Percentiles rank a stretch among this genome's conserved stretches.
phyloP scores from a whole-genome alignment of 2,329 filamentous ascomycete species.

The Paecilomyces sp. region DNA sequence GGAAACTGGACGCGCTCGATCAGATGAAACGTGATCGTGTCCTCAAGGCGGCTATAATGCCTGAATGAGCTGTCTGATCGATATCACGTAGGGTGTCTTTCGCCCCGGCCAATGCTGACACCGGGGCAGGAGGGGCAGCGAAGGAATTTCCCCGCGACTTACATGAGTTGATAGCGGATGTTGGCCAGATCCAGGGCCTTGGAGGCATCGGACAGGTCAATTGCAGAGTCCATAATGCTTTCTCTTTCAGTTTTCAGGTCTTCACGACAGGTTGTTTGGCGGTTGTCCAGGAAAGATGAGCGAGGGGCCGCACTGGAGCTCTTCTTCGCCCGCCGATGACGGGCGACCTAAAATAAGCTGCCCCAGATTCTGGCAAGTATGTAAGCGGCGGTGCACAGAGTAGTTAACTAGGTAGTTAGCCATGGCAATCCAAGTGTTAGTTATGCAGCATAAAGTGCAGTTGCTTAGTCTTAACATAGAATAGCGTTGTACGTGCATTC shows the following conservation, averaged over 20 bases:
- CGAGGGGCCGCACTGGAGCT: neutral
- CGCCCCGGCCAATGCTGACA: slow-evolving; percentile 1
- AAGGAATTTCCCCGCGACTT: slow-evolving; percentile 26
- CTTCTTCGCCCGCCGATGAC: neutral
- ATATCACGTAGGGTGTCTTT: neutral
- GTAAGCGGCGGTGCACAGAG: neutral
- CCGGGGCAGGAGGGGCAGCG: slow-evolving; percentile 1
- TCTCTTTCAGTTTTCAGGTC: neutral
- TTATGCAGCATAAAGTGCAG: neutral
- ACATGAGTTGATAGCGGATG: slow-evolving; percentile 94
- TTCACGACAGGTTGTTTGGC: neutral
- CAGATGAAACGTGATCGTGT: slow-evolving; percentile 94
- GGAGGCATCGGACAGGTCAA: slow-evolving; percentile 77
- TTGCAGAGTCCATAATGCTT: slow-evolving; percentile 71
- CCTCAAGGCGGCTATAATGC: slow-evolving; percentile 72
- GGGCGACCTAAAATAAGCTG: neutral
- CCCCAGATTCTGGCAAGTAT: neutral
- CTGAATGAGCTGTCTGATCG: neutral
- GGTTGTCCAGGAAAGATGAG: slow-evolving; percentile 7
- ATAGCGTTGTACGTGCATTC: neutral
- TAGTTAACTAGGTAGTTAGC: too few relatives aligned
- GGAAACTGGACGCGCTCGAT: slow-evolving; percentile 98
- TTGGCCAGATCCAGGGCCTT: slow-evolving; percentile 83
- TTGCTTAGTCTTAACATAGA: neutral
- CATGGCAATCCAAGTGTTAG: neutral